Conservation (phyloP, 139 green algal genomes). For the Coelastrella sp. region DNA sequence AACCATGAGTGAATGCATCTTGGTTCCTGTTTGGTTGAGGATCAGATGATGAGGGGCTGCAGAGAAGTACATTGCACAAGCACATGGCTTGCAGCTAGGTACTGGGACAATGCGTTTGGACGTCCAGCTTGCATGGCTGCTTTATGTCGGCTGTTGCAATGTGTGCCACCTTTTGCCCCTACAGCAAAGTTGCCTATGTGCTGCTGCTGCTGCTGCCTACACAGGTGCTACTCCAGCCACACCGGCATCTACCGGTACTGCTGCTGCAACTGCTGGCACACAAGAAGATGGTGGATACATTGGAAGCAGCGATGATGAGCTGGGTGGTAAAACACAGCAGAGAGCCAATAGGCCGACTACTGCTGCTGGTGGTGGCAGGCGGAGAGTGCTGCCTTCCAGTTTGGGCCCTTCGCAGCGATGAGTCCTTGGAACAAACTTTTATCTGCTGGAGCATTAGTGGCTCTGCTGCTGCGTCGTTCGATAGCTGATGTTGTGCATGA, state of each 20-base stretch:
- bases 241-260: background rate
- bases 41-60: too few relatives aligned
- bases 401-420: background rate
- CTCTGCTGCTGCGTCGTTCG: too few relatives aligned
- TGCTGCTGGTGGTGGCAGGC: slow-evolving; percentile 7
- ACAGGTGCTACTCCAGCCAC: background rate
- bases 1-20: too few relatives aligned
- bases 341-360: background rate
- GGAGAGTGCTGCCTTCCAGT: background rate
- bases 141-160: too few relatives aligned
- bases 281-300: slow-evolving; percentile 3
- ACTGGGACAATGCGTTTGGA: too few relatives aligned
- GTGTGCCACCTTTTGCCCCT: background rate
- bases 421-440: too few relatives aligned
- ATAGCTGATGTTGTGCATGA: too few relatives aligned
- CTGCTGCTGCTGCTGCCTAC: background rate
- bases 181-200: background rate
- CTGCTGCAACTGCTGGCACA: background rate
- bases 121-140: too few relatives aligned
- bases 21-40: too few relatives aligned
- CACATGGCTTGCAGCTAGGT: too few relatives aligned
- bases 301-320: slow-evolving; percentile 6
- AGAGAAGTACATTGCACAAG: too few relatives aligned
- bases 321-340: background rate
- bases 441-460: too few relatives aligned